A percentile compares a stretch with the other conserved stretches of the same genome.
Conservation (phyloP, 1,284 basidiomycete species). For the Tilletia indica region DNA sequence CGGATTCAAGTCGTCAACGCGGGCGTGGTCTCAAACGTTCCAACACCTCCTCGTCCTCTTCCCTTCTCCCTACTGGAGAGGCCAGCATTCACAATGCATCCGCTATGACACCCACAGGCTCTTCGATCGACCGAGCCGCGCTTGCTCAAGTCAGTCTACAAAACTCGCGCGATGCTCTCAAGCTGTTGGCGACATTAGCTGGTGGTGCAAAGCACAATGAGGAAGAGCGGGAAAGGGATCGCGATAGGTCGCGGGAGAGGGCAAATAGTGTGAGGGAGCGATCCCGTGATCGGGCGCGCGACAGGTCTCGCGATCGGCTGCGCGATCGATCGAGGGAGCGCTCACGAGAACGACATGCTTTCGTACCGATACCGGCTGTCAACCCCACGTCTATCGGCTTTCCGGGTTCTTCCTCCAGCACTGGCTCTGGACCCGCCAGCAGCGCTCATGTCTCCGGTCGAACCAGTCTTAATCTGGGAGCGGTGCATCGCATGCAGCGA, state of each 20-base stretch:
- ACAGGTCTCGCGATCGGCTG: neutral
- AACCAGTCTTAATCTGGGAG: neutral
- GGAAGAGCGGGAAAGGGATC: conserved; percentile 10
- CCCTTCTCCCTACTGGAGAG: neutral
- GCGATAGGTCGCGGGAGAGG: neutral
- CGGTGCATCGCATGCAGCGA: conserved; percentile 13
- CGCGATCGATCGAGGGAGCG: conserved; percentile 15
- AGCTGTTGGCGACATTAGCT: neutral
- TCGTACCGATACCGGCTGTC: neutral
- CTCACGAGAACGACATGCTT: conserved; percentile 3
- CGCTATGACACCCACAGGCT: neutral
- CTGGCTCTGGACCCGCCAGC: no score
- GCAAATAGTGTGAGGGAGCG: neutral
- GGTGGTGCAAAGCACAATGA: conserved; percentile 11
- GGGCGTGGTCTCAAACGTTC: conserved; percentile 8
- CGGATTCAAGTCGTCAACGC: neutral
- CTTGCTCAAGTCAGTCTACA: conserved; percentile 9
- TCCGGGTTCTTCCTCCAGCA: neutral
- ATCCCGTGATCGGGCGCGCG: neutral
- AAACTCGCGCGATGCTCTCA: conserved; percentile 7
- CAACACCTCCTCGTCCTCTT: neutral
- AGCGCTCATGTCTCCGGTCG: no score
- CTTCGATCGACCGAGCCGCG: conserved; percentile 7
- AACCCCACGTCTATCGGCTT: neutral
- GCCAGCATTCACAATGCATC: no score